Percentiles rank a stretch among this genome's conserved stretches.
Conservation (phyloP, 2,329 filamentous ascomycete species). For the Stenocarpella maydis region DNA sequence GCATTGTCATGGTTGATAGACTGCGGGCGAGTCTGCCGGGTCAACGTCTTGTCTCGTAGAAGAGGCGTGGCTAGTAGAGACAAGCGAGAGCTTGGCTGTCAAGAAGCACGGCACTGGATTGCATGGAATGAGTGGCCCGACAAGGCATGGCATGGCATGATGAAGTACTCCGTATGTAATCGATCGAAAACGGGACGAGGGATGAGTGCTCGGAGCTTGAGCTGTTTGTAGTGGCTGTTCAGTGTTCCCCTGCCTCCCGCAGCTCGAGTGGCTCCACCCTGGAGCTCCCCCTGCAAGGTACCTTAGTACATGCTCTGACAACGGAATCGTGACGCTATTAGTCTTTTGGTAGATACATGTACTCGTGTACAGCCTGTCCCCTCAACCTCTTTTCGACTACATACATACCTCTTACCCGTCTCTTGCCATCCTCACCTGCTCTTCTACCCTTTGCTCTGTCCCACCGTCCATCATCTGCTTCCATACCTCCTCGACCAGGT, state of each 20-base stretch:
- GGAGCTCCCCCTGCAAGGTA: slow-evolving; percentile 29
- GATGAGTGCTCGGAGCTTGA: slow-evolving; percentile 19
- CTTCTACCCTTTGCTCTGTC: neutral
- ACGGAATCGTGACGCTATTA: slow-evolving; percentile 29
- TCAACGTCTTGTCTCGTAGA: slow-evolving; percentile 11
- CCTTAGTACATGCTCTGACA: neutral
- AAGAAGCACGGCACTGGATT: no score
- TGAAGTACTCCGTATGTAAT: neutral
- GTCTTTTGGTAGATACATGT: neutral
- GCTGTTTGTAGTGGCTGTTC: neutral
- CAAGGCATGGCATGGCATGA: neutral
- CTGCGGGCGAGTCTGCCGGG: neutral
- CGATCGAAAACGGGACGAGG: slow-evolving; percentile 9
- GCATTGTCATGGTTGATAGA: neutral
- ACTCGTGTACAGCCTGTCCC: no score
- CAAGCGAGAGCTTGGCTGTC: slow-evolving; percentile 17
- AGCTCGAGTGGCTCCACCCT: neutral
- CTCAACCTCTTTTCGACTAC: neutral
- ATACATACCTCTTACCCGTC: no score
- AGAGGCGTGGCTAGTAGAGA: neutral
- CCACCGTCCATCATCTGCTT: neutral
- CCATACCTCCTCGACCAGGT: neutral
- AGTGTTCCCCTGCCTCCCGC: neutral
- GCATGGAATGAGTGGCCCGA: no score
- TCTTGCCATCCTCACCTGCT: neutral